These are phyloP conservation scores for Aechmea fasciata DNA, from an alignment of 176 grass and related monocot genomes.

Conservation along the genomic window DNA sequence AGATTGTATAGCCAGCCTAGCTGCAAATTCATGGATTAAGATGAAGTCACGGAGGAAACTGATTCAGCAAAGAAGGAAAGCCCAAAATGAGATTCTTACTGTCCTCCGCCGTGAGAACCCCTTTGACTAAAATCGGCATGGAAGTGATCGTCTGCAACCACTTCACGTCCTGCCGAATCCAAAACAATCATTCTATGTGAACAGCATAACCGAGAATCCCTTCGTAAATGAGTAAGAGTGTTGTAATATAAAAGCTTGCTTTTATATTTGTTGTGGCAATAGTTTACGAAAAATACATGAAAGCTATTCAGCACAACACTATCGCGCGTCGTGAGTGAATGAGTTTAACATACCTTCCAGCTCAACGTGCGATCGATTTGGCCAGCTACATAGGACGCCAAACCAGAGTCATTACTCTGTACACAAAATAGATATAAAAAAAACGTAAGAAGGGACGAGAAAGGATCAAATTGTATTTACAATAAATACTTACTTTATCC, in stretches of 20 bases:
- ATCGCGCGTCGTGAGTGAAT: neutral
- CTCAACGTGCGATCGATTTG: conserved; percentile 92
- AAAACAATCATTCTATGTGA: neutral
- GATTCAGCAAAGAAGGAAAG: neutral
- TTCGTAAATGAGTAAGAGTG: neutral
- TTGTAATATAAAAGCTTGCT: neutral
- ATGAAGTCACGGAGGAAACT: neutral
- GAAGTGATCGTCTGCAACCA: conserved; percentile 92
- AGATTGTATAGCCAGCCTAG: conserved; percentile 61
- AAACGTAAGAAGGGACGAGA: conserved; percentile 2
- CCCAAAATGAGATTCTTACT: conserved; percentile 23
- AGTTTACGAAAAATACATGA: neutral
- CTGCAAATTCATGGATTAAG: conserved; percentile 24
- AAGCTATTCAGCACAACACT: neutral
- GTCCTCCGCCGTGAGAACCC: conserved; percentile 88
- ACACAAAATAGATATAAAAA: conserved; percentile 4
- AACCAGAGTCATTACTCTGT: conserved; percentile 77
- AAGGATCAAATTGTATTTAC: neutral
- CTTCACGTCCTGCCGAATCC: conserved; percentile 56
- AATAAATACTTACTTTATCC: conserved; percentile 50
- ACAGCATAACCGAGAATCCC: neutral
- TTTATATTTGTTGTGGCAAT: neutral
- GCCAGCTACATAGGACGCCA: conserved; percentile 89
- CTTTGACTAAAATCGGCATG: conserved; percentile 93
- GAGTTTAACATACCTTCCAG: conserved; percentile 57